Conservation (phyloP, 176 grass and related monocot genomes). For the Echinochloa phyllopogon region DNA sequence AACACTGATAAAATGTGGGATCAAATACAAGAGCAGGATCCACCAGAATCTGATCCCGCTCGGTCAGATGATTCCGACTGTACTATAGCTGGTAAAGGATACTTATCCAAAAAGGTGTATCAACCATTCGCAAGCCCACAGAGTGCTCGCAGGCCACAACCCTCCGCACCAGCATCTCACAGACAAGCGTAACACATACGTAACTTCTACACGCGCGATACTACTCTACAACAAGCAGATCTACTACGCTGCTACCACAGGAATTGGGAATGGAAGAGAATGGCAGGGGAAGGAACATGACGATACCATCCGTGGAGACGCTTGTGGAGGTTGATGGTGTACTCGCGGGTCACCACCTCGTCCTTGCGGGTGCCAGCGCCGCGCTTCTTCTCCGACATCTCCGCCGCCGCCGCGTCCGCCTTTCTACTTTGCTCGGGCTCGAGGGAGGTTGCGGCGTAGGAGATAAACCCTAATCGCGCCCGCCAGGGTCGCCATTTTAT, state of each 20-base stretch:
- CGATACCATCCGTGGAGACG: slow-evolving; percentile 77
- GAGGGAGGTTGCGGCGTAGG: slow-evolving; percentile 47
- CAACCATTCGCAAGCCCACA: slow-evolving; percentile 62
- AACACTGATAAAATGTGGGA: slow-evolving; percentile 27
- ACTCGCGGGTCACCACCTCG: slow-evolving; percentile 75
- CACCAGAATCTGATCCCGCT: slow-evolving; percentile 23
- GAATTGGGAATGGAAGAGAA: background rate
- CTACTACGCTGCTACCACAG: background rate
- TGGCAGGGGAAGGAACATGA: too few species aligned
- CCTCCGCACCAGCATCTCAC: slow-evolving; percentile 49
- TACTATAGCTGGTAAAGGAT: slow-evolving; percentile 52
- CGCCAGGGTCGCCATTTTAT: slow-evolving; percentile 27
- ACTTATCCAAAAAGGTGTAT: slow-evolving; percentile 28
- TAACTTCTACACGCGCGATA: background rate
- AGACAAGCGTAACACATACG: background rate
- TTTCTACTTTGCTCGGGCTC: slow-evolving; percentile 15
- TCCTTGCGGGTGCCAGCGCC: slow-evolving; percentile 62
- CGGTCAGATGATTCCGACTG: slow-evolving; percentile 52
- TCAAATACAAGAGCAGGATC: slow-evolving; percentile 62
- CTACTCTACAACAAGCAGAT: background rate
- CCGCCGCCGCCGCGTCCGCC: slow-evolving; percentile 14
- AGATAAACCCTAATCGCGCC: slow-evolving; percentile 44
- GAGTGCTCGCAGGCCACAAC: slow-evolving; percentile 56
- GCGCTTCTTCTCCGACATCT: slow-evolving; percentile 66
- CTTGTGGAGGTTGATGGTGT: slow-evolving; percentile 81